Evolutionary conservation across 31 red algal species (phyloP).

Genomic region (Asparagopsis taxiformis): DNA sequence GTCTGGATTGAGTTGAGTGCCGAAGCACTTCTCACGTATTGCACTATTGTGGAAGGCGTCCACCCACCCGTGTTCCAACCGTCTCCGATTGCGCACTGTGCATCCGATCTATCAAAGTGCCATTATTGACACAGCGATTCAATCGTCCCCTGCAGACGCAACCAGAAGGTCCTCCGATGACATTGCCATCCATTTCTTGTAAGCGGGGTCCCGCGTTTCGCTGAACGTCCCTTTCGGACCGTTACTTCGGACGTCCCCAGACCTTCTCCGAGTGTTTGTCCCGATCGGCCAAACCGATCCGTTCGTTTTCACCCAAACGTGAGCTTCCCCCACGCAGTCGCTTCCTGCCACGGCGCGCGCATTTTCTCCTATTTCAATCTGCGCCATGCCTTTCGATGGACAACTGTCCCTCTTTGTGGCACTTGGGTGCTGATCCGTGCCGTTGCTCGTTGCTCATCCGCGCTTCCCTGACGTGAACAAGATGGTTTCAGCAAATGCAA

Average conservation of each 20-base stretch:
- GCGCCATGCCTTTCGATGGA: not conserved
- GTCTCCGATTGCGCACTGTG: too few species aligned
- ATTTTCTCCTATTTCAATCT: not conserved
- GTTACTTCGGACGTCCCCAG: constrained; percentile 17
- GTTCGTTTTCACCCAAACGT: constrained; percentile 18
- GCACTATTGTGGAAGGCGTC: constrained; percentile 31
- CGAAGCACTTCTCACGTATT: constrained; percentile 24
- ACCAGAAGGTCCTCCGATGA: not conserved
- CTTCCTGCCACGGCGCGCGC: constrained; percentile 3
- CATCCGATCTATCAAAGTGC: too few species aligned
- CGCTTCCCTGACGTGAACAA: not conserved
- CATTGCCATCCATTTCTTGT: constrained; percentile 6
- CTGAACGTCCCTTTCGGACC: constrained; percentile 27
- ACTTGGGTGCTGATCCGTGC: not conserved
- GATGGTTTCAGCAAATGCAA: not conserved
- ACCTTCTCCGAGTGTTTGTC: constrained; percentile 25
- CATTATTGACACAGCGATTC: too few species aligned
- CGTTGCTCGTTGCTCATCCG: not conserved
- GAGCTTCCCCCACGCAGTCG: constrained; percentile 21
- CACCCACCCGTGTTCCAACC: constrained; percentile 40
- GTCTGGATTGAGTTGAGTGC: constrained; percentile 44
- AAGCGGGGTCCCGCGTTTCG: constrained; percentile 17
- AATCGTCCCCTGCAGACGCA: constrained; percentile 3
- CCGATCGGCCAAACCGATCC: constrained; percentile 5
- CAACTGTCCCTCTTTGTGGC: not conserved